Evolutionary conservation across 202 grass and related monocot species (phyloP).

Genomic region (Setaria viridis): DNA sequence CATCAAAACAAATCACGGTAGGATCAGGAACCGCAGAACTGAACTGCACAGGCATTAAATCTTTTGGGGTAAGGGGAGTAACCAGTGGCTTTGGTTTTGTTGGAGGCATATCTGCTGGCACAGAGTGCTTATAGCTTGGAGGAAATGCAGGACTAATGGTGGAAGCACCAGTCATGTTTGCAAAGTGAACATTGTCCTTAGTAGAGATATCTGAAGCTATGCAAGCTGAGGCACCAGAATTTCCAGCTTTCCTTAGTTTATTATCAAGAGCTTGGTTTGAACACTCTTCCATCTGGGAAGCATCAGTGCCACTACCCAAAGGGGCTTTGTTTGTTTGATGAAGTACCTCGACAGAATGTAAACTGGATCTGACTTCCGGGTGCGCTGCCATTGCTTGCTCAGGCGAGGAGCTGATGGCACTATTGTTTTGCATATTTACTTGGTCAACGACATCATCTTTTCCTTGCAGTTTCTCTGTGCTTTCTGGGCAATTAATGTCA

Average conservation of each 20-base stretch:
- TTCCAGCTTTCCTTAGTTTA: conserved; percentile 35
- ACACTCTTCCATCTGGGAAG: conserved; percentile 41
- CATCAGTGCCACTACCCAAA: not conserved
- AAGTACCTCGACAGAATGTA: conserved; percentile 26
- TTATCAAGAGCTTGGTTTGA: conserved; percentile 36
- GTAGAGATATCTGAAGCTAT: conserved; percentile 31
- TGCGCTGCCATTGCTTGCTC: conserved; percentile 30
- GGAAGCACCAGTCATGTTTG: conserved; percentile 41
- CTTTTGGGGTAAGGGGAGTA: conserved; percentile 61
- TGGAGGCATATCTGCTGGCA: conserved; percentile 33
- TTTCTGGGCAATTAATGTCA: conserved; percentile 55
- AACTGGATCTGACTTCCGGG: conserved; percentile 32
- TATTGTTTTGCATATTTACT: conserved; percentile 27
- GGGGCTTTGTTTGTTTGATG: conserved; percentile 1
- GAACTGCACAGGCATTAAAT: conserved; percentile 72
- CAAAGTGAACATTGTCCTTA: conserved; percentile 39
- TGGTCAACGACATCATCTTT: conserved; percentile 36
- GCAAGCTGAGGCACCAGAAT: conserved; percentile 18
- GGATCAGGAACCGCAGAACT: conserved; percentile 64
- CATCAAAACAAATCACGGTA: conserved; percentile 65
- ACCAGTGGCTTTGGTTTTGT: conserved; percentile 49
- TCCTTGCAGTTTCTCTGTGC: conserved; percentile 32
- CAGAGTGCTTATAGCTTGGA: conserved; percentile 41
- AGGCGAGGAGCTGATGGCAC: conserved; percentile 27
- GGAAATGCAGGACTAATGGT: conserved; percentile 34